These are phyloP conservation scores for Thelephora aurantiotincta DNA, from an alignment of 768 basidiomycete species.

Conservation along the genomic window DNA sequence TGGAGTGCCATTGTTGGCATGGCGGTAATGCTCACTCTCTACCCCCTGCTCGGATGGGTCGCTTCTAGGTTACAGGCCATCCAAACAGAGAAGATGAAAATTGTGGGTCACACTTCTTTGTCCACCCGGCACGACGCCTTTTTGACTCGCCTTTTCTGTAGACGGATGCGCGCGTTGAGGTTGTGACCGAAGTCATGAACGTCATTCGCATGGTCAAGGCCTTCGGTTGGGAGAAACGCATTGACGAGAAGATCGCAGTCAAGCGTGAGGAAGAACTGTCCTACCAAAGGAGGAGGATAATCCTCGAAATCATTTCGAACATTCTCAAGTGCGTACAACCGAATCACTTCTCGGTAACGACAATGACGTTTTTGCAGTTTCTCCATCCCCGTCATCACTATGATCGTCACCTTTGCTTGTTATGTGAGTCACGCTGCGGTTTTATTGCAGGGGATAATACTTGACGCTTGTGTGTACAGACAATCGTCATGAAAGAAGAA, in stretches of 20 bases:
- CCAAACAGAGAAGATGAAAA: constrained; percentile 28
- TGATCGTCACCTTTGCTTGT: constrained; percentile 49
- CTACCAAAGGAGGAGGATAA: constrained; percentile 37
- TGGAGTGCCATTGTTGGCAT: constrained; percentile 26
- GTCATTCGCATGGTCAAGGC: constrained; percentile 34
- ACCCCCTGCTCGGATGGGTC: constrained; percentile 29
- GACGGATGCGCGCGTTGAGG: constrained; percentile 31
- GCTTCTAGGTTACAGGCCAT: constrained; percentile 20
- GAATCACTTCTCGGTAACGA: neutral
- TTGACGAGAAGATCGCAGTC: constrained; percentile 34
- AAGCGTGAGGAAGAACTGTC: constrained; percentile 50
- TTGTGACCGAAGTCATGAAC: constrained; percentile 25
- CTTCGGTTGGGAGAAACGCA: constrained; percentile 31
- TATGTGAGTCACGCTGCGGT: constrained; percentile 26
- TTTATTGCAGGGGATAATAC: neutral
- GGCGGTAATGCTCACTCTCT: constrained; percentile 22
- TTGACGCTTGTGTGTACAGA: constrained; percentile 10
- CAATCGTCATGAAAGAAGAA: constrained; percentile 23
- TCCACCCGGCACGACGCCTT: neutral
- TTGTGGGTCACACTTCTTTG: constrained; percentile 11
- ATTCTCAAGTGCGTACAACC: constrained; percentile 27
- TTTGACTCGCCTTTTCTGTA: constrained; percentile 5
- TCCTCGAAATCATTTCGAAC: constrained; percentile 32
- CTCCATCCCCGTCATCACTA: constrained; percentile 48
- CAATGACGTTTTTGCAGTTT: constrained; percentile 21